Base-by-base conservation (phyloP, 75 land plant species). In the Chamaecyparis obtusa region DNA sequence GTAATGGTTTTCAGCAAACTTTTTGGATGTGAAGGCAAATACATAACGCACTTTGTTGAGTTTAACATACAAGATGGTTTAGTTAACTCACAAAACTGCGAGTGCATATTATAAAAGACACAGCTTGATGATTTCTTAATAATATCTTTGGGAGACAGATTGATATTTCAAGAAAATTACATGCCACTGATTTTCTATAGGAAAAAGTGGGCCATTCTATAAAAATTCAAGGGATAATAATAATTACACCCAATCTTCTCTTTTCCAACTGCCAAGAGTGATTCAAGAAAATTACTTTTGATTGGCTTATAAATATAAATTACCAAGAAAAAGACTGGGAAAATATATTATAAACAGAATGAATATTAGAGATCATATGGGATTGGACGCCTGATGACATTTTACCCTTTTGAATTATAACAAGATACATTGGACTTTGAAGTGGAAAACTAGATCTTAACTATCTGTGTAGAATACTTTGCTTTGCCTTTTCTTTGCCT, bases 401-500 rank as follows among this genome's bases (percentile, higher is more conserved):
- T 74, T 14, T 74, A 14, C 76, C 13, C 16, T 32, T 74, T 30
- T 74, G 14, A 74, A 74, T 74, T 74, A 36, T 74, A 74, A 33
- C 16, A 74, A 11, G 36, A 74, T 32, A 74, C 33, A 33, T 11
- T 74, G 36, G 11, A 74, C n/a, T 10, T 74, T 3, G 15, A 74
- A 74, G 36, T 14, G 14, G 36, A 36, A 81, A 43, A 44, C 36
- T 9, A 41, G 55, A 56, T 84, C 60, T 32, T 32, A 84, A 54
- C 64, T 56, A 84, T 41, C 85, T 84, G 7, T 84, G 85, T 35
- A 84, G 36, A 84, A 84, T 32, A 30, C 67, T 33, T 55, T 54
- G 85, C n/a, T 84, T 84, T 36, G 85, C 85, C 43, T 84, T 84
- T 84, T 84, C 85, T 84, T 94, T 93, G 76, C 91, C 94, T 85